A percentile compares a stretch with the other conserved stretches of the same genome.
Evolutionary conservation across 2,329 filamentous ascomycete species (phyloP).

Genomic region (Elsinoe ampelina): DNA sequence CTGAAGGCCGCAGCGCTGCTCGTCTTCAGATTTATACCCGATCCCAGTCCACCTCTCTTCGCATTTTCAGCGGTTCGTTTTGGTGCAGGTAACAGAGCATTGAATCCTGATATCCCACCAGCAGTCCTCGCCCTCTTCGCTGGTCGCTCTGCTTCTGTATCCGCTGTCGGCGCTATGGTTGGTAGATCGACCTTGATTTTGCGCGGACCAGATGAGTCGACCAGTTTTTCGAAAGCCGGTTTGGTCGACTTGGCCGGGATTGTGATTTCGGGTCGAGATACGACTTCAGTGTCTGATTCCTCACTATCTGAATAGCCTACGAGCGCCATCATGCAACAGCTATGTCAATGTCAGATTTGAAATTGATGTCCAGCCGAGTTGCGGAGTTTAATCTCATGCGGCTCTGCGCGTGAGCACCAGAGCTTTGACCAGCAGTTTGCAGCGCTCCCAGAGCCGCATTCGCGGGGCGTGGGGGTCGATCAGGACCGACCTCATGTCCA

Average conservation of each 20-base stretch:
- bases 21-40: constrained; percentile 68
- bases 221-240: constrained; percentile 65
- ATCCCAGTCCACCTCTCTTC: constrained; percentile 33
- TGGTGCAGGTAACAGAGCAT: constrained; percentile 75
- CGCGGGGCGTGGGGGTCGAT: neutral
- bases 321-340: constrained; percentile 52
- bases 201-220: constrained; percentile 70
- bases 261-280: constrained; percentile 23
- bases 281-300: constrained; percentile 51
- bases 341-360: neutral
- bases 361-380: neutral
- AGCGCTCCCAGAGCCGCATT: neutral
- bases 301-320: constrained; percentile 79
- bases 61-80: constrained; percentile 44
- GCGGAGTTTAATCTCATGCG: constrained; percentile 5
- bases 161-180: constrained; percentile 36
- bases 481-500: neutral
- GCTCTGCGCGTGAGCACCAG: neutral
- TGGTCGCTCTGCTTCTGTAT: constrained; percentile 42
- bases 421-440: constrained; percentile 1
- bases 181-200: constrained; percentile 79
- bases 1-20: constrained; percentile 75
- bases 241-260: constrained; percentile 38
- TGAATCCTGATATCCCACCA: constrained; percentile 69
- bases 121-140: constrained; percentile 61